phyloP scores from a whole-genome alignment of 2,329 filamentous ascomycete genomes.

The Aureobasidium subglaciale region DNA sequence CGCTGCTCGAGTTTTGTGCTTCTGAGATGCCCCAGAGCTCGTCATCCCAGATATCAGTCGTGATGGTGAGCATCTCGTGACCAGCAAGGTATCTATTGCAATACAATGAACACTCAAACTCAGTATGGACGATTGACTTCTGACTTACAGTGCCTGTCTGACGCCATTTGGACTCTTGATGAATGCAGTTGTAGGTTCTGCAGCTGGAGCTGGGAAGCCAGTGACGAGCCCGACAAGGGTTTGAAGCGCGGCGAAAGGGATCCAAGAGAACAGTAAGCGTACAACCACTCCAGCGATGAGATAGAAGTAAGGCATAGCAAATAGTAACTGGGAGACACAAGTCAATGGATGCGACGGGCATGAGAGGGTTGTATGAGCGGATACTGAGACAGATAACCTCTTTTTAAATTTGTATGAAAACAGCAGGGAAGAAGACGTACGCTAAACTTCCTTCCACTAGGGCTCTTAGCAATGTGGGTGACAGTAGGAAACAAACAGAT shows the following conservation, averaged over 20 bases:
- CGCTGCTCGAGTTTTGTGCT: background rate
- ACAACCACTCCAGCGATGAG: constrained; percentile 26
- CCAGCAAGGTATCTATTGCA: constrained; percentile 41
- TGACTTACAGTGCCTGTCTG: constrained; percentile 43
- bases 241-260: constrained; percentile 36
- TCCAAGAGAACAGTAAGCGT: constrained; percentile 34
- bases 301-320: constrained; percentile 11
- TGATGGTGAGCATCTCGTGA: constrained; percentile 52
- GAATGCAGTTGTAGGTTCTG: constrained; percentile 44
- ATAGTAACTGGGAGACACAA: constrained; percentile 4
- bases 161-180: constrained; percentile 44
- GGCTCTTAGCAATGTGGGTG: constrained; percentile 39
- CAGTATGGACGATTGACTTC: no score
- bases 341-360: background rate
- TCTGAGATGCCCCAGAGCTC: constrained; percentile 50
- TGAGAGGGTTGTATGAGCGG: background rate
- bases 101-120: background rate
- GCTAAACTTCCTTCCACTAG: constrained; percentile 34
- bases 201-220: constrained; percentile 36
- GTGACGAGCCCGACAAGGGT: constrained; percentile 38
- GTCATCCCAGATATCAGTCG: constrained; percentile 49
- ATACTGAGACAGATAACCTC: background rate
- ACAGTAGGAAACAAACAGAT: constrained; percentile 43
- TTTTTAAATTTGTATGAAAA: background rate
- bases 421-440: constrained; percentile 24